Evolutionary conservation across 495 filamentous ascomycete genomes (phyloP).

Genomic region (Xylaria intraflava): DNA sequence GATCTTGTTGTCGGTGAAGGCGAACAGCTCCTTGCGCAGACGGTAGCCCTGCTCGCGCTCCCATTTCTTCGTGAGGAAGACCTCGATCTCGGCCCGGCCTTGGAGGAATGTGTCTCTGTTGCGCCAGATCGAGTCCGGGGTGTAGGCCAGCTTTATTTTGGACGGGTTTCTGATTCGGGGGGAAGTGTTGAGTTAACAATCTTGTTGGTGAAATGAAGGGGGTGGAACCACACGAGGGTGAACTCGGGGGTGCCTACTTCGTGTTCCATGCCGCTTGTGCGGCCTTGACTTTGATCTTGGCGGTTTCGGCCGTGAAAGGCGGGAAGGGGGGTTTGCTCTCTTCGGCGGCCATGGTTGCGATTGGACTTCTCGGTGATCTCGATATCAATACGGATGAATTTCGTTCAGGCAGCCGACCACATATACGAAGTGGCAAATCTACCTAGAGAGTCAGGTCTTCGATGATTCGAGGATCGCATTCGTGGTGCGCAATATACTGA

Average conservation of each 20-base stretch:
- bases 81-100: constrained; percentile 61
- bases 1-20: constrained; percentile 63
- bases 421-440: too few species aligned
- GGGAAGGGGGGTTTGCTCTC: constrained; percentile 47
- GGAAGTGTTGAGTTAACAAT: background rate
- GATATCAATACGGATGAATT: too few species aligned
- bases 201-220: background rate
- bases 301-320: constrained; percentile 74
- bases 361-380: too few species aligned
- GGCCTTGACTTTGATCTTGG: constrained; percentile 72
- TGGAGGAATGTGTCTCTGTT: constrained; percentile 67
- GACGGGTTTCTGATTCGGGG: constrained; percentile 48
- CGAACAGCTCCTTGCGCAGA: constrained; percentile 83
- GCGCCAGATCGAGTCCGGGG: constrained; percentile 72
- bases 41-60: constrained; percentile 62
- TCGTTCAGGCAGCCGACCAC: too few species aligned
- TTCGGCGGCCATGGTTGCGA: constrained; percentile 4
- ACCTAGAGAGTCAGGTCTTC: too few species aligned
- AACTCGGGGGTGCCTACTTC: constrained; percentile 45
- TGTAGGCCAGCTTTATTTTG: constrained; percentile 66
- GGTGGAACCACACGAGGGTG: constrained; percentile 7
- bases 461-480: too few species aligned
- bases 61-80: constrained; percentile 76
- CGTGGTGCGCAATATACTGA: too few species aligned
- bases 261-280: constrained; percentile 86